Evolutionary conservation across 192 early-diverging fungal genomes (phyloP), one percentile per base, ranked within the genome.

Genomic region (Ramicandelaber brevisporus): DNA sequence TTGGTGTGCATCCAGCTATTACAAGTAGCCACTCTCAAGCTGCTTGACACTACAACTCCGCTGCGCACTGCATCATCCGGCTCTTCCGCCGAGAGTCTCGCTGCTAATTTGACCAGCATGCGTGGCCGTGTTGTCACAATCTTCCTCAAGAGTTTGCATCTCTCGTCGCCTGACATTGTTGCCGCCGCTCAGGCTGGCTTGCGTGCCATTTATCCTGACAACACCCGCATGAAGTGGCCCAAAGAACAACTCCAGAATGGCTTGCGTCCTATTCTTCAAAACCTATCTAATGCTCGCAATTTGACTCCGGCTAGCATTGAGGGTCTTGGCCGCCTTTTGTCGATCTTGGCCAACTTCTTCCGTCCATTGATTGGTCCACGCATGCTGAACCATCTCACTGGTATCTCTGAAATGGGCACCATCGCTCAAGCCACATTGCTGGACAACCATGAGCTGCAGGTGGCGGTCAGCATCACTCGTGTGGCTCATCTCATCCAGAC

Each of bases 101-200:
- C 65, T 6, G 55, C 68, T 10, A 59, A 68, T 19, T 83, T 86
- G 46, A 61, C 55, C n/a, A 56, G 53, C 4, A 84, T 70, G 0
- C 65, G 84, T 14, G 66, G 75, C 4, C 70, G 87, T 23, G 95
- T 99, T 20, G 90, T 90, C 25, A 67, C 78, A 4, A 82, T 97
- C 12, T 99, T 99, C 43, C 97, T 99, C 69, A 97, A 93, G 53
- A 81, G 78, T n/a, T 53, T 99, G 14, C 95, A 99, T 40, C 72
- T 78, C 38, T 95, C 86, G 38, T 71, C 73, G 5, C 70, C 76
- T 3, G 89, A 97, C 44, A 75, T 99, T 5, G 87, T 99, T 8
- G 82, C 89, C 27, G 78, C 71, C 12, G 84, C 90, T 2, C 77
- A 93, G 48, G 68, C 81, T 32, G 92, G 88, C 8, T 43, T 99